Base-by-base conservation (phyloP, 495 filamentous ascomycete species). In the Tuber melanosporum region DNA sequence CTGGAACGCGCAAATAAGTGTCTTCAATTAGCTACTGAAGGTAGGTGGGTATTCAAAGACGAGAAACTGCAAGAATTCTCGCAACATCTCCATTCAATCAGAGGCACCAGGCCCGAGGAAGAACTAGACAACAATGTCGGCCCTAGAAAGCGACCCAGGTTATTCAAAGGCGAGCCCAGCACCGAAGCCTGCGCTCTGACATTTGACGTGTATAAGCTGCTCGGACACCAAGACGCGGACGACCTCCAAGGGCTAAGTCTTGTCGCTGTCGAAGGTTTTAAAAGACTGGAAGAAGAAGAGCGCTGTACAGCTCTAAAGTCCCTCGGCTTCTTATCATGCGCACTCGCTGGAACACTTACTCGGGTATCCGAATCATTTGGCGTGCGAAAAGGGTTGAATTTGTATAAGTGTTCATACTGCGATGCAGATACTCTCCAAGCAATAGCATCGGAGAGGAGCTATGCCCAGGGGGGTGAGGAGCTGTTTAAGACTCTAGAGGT, bases 401-500 rank as follows among this genome's bases (percentile, higher is more conserved):
- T 78, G 26, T 79, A 82, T 45, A 83, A 72, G 76, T 84, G 74
- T 75, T 84, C 15, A 41, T 83, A 81, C 85, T 89, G 82, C 75
- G 84, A 80, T 62, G 79, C 43, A 83, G 87, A 81, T 83, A 86
- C 75, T 73, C 75, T 20, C 84, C 85, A 75, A 70, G 47, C 44
- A 36, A 39, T 46, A 6, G 83, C 73, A 73, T 80, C 75, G 71
- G 49, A 47, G n/a, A 74, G 52, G 43, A 70, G 74, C 45, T 80
- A 73, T 82, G 78, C 83, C 77, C 82, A 76, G 75, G 79, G 70
- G 36, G 87, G 86, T 77, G 83, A 86, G 74, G 85, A 88, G 73
- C 76, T 89, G 36, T 86, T 90, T 73, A 79, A 83, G 12, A 85
- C 89, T 10, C 87, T 97, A 74, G 82, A 85, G 36, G 85, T 85